Percentiles rank a stretch among this genome's conserved stretches.
phyloP scores from a whole-genome alignment of 192 early-diverging fungal species.

The Allomyces javanicus region DNA sequence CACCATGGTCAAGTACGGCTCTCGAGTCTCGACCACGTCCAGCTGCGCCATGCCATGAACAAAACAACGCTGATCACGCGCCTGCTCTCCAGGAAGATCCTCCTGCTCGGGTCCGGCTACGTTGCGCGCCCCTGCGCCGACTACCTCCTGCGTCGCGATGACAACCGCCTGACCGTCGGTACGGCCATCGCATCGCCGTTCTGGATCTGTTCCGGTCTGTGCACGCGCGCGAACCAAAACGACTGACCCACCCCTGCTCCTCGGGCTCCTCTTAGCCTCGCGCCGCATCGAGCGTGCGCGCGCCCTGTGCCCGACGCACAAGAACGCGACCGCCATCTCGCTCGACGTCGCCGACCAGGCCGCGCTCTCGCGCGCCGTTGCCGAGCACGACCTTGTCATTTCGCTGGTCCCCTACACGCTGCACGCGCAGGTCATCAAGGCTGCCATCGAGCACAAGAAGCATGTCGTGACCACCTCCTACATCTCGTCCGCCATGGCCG shows the following conservation, averaged over 20 bases:
- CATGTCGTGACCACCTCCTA: constrained; percentile 93
- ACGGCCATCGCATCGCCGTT: neutral
- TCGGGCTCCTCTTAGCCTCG: constrained; percentile 9
- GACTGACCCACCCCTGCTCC: no score
- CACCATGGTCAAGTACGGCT: no score
- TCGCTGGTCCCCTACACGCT: constrained; percentile 78
- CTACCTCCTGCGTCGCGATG: constrained; percentile 71
- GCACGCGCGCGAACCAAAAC: no score
- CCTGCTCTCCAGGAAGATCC: constrained; percentile 42
- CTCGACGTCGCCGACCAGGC: constrained; percentile 63
- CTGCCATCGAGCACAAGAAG: constrained; percentile 77
- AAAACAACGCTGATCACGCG: no score
- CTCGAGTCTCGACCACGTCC: no score
- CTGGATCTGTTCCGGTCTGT: no score
- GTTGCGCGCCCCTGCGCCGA: constrained; percentile 88
- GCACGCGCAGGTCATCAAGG: constrained; percentile 74
- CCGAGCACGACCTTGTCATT: constrained; percentile 77
- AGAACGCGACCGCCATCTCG: constrained; percentile 35
- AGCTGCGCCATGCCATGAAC: no score
- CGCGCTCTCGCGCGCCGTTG: constrained; percentile 49
- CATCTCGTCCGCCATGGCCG: constrained; percentile 86
- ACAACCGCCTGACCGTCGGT: constrained; percentile 83
- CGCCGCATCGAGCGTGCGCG: constrained; percentile 19
- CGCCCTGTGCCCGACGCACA: constrained; percentile 12
- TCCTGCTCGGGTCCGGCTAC: constrained; percentile 91